A percentile compares a stretch with the other conserved stretches of the same genome.
Conservation (phyloP, 768 basidiomycete species). For the Rhizopogon rudus region DNA sequence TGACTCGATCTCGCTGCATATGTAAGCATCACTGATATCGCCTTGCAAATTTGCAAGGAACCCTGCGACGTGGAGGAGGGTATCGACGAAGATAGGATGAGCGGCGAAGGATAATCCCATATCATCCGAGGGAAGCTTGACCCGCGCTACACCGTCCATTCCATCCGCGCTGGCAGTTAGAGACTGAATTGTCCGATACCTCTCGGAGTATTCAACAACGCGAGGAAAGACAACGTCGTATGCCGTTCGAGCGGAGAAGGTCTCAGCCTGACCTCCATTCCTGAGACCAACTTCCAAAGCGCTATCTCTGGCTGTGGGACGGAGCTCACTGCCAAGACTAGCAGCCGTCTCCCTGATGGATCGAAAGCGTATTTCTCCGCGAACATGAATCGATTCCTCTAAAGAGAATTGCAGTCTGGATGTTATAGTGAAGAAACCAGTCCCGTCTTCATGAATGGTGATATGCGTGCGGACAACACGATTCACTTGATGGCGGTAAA, state of each 20-base stretch:
- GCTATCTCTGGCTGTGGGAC: constrained; percentile 26
- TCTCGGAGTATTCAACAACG: constrained; percentile 56
- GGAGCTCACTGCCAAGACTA: constrained; percentile 33
- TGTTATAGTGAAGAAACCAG: constrained; percentile 41
- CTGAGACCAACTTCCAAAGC: constrained; percentile 24
- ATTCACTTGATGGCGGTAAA: constrained; percentile 31
- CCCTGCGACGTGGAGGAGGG: constrained; percentile 64
- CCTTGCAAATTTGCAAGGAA: constrained; percentile 62
- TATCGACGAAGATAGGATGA: constrained; percentile 61
- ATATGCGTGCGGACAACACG: constrained; percentile 36
- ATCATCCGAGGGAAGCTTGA: constrained; percentile 36
- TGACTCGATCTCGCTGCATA: constrained; percentile 52
- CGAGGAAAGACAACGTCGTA: constrained; percentile 70
- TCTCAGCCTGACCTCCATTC: constrained; percentile 30
- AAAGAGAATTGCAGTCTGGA: constrained; percentile 31
- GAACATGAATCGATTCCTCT: constrained; percentile 36
- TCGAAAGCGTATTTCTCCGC: constrained; percentile 41
- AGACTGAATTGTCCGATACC: constrained; percentile 54
- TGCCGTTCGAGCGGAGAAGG: constrained; percentile 48
- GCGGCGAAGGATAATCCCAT: constrained; percentile 31
- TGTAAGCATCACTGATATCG: constrained; percentile 47
- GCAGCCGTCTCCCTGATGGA: constrained; percentile 23
- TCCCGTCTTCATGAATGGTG: constrained; percentile 28
- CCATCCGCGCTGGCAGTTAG: constrained; percentile 45
- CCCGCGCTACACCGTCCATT: constrained; percentile 46